Evolutionary conservation across 352 stramenopile species (phyloP).

Genomic region (Pilasporangium apinafurcum): DNA sequence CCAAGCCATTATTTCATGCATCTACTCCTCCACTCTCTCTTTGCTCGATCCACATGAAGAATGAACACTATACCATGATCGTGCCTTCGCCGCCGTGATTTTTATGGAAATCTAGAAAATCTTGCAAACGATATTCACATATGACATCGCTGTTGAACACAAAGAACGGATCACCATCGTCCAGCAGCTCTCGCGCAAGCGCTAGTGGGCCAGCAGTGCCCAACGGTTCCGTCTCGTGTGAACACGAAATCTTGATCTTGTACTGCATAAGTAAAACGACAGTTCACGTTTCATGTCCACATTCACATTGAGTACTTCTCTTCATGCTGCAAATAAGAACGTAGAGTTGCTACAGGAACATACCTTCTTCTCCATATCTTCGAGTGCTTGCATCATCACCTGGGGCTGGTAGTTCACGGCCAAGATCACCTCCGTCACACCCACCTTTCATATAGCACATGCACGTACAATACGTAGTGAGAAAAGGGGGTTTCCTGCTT

Average conservation of each 20-base stretch:
- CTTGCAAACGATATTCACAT: slow-evolving; percentile 76
- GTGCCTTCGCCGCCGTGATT: slow-evolving; percentile 75
- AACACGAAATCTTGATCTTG: slow-evolving; percentile 88
- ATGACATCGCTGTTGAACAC: slow-evolving; percentile 90
- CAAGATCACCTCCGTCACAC: slow-evolving; percentile 85
- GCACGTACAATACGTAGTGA: neutral
- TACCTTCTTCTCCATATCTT: slow-evolving; percentile 78
- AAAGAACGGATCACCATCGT: slow-evolving; percentile 86
- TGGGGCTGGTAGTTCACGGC: slow-evolving; percentile 89
- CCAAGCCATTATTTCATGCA: neutral
- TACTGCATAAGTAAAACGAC: slow-evolving; percentile 36
- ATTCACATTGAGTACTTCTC: too few relatives aligned
- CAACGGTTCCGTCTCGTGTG: slow-evolving; percentile 79
- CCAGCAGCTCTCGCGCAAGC: slow-evolving; percentile 73
- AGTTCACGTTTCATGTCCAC: too few relatives aligned
- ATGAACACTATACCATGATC: slow-evolving; percentile 33
- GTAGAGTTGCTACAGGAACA: too few relatives aligned
- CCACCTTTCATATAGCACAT: slow-evolving; percentile 34
- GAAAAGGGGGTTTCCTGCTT: too few relatives aligned
- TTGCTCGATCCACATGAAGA: neutral
- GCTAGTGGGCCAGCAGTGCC: slow-evolving; percentile 79
- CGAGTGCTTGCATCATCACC: slow-evolving; percentile 79
- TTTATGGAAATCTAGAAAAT: slow-evolving; percentile 78
- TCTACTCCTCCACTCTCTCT: too few relatives aligned
- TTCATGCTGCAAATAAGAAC: too few relatives aligned